Base-by-base conservation (phyloP, 2,329 filamentous ascomycete genomes). In the Dothidotthia symphoricarpi region DNA sequence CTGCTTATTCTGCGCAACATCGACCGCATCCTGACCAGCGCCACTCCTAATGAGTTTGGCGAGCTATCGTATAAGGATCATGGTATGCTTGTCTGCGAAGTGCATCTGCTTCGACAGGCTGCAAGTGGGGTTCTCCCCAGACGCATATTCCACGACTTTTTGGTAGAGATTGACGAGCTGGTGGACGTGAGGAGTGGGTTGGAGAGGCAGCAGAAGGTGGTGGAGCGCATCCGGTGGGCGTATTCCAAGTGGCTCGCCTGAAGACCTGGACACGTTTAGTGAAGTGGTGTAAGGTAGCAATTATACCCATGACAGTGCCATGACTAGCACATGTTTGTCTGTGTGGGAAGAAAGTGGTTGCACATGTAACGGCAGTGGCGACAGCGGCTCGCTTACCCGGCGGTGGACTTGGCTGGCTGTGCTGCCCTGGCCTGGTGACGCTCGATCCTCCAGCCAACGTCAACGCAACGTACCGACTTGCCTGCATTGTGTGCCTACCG, bases 51-150 rank as follows among this genome's bases (percentile, higher is more conserved):
- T 8, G 76, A 86, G 43, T 85, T 83, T 58, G 87, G 79, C 7
- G 78, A 91, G 45, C 74, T 97, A 32, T 84, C 85, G 2, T 96
- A 95, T 73, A 94, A 91, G 67, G 89, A 97, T 54, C 88, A 95
- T 55, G 93, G 93, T 1, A 72, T 96, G 42, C 71, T 98, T 28
- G 75, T 98, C 4, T 95, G 88, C 63, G 91, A 98, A 64, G 84
- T 91, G 3, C 89, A 97, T 55, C 77, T 89, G 19, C 73, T 98
- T 35, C 80, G 89, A 30, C 80, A 80, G 53, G 76, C 85, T 29
- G 84, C 85, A 2, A 73, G 74, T 34, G 74, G 71, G 15, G 69
- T 89, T 27, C 78, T 97, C 51, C 88, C 88, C 0, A 75, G 78
- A 1, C 80, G 86, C 28, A 78, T 94, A 10, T 82, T 85, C 58